Evolutionary conservation across 306 rosid genomes (phyloP), one percentile per base, ranked within the genome.

Genomic region (Arachis hypogaea): DNA sequence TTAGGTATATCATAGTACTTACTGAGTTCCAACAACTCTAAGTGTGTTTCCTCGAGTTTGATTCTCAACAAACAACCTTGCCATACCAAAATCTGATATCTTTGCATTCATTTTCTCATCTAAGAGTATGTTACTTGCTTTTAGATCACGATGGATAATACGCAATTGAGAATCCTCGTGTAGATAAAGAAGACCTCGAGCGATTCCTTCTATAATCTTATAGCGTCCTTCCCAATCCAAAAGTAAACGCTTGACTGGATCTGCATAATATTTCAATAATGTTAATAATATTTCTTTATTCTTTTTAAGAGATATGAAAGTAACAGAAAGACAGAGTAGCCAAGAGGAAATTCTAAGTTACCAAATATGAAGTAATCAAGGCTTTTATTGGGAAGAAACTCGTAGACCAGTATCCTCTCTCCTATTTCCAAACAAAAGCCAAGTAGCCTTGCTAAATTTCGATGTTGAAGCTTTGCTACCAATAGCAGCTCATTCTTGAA

Each of bases 1-100:
- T 51, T 52, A 4, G 6, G 28, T 10, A 55, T 41, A 69, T 69
- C 28, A 3, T 7, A 33, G 1, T 52, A 62, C 84, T 80, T 81
- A 84, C 88, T 14, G n/a, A 9, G 87, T 83, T 9, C 83, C 88
- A 0, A 76, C 83, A 16, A 78, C 69, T 66, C 75, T 57, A 0
- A 1, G n/a, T 1, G 88, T 86, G 59, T 73, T 68, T 9, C 38
- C 76, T 1, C 8, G 70, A 47, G 75, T 74, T 72, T 84, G 83
- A 58, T 80, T 82, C 0, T 2, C 5, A 2, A 1, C 10, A 57
- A 84, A 77, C 5, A 82, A 16, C 40, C 45, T 77, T 41, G 86
- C 86, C 52, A 67, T 54, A 9, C 91, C 88, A 52, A 86, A 86
- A 75, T 87, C 79, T 5, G 85, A 29, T 66, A 87, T 82, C 38